Evolutionary conservation across 345 rosid species (phyloP).

Genomic region (Pistacia atlantica): DNA sequence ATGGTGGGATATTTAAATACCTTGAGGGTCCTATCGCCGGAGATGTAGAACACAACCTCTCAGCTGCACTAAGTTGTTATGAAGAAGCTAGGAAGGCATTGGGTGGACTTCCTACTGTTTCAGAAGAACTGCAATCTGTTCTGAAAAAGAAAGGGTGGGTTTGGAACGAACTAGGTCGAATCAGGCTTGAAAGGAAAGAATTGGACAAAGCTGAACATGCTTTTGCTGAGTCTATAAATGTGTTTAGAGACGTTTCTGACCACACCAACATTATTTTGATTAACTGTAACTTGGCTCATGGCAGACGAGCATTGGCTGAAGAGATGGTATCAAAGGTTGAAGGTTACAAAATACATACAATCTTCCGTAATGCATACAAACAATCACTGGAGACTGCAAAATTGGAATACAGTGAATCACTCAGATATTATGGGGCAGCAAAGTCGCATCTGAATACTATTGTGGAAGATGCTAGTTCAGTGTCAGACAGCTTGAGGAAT

Average conservation of each 20-base stretch:
- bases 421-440: constrained; percentile 75
- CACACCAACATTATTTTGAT: constrained; percentile 75
- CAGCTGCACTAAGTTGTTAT: constrained; percentile 68
- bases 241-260: constrained; percentile 77
- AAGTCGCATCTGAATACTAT: constrained; percentile 57
- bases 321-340: constrained; percentile 74
- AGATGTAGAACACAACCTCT: constrained; percentile 69
- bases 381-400: constrained; percentile 71
- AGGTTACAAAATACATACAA: constrained; percentile 46
- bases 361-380: constrained; percentile 49
- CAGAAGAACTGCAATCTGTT: constrained; percentile 59
- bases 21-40: constrained; percentile 42
- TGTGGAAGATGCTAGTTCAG: constrained; percentile 34
- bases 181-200: constrained; percentile 70
- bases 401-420: constrained; percentile 73
- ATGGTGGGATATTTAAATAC: constrained; percentile 89
- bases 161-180: constrained; percentile 86
- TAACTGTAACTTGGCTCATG: constrained; percentile 90
- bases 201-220: constrained; percentile 73
- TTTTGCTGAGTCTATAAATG: constrained; percentile 75
- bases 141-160: constrained; percentile 88
- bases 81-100: constrained; percentile 76
- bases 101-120: constrained; percentile 52
- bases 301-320: constrained; percentile 90
- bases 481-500: constrained; percentile 49